phyloP scores from a whole-genome alignment of 306 rosid genomes.

The Sicyos edulis region DNA sequence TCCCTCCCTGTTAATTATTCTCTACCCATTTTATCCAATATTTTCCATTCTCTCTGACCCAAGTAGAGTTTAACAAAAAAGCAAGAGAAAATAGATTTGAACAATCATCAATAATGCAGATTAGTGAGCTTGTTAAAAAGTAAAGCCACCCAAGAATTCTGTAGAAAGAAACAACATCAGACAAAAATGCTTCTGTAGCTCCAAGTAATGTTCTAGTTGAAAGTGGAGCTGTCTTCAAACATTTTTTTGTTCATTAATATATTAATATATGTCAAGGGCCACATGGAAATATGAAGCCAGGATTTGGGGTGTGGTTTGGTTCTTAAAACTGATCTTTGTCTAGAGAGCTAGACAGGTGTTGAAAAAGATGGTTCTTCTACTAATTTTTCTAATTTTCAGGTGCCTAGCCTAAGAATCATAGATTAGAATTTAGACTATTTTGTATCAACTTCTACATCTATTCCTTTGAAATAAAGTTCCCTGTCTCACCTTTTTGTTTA shows the following conservation, averaged over 20 bases:
- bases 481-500: slow-evolving; percentile 2
- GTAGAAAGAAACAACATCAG: slow-evolving; percentile 39
- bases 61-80: slow-evolving; percentile 5
- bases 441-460: neutral
- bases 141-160: slow-evolving; percentile 53
- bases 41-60: too few species aligned
- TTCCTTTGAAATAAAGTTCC: neutral
- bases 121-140: too few species aligned
- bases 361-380: neutral
- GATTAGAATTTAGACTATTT: slow-evolving; percentile 9
- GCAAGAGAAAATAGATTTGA: neutral
- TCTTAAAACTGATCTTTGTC: slow-evolving; percentile 25
- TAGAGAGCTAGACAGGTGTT: slow-evolving; percentile 18
- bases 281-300: slow-evolving; percentile 38
- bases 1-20: too few species aligned
- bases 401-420: slow-evolving; percentile 10
- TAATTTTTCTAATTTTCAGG: slow-evolving; percentile 16
- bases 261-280: too few species aligned
- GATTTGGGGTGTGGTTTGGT: slow-evolving; percentile 36
- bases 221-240: slow-evolving; percentile 22
- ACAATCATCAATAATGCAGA: neutral
- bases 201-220: slow-evolving; percentile 28
- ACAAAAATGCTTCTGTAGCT: slow-evolving; percentile 28
- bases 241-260: too few species aligned
- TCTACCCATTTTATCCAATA: too few species aligned